A percentile compares a stretch with the other conserved stretches of the same genome.
Evolutionary conservation across 495 filamentous ascomycete species (phyloP).

Genomic region (Trypethelium eluteriae): DNA sequence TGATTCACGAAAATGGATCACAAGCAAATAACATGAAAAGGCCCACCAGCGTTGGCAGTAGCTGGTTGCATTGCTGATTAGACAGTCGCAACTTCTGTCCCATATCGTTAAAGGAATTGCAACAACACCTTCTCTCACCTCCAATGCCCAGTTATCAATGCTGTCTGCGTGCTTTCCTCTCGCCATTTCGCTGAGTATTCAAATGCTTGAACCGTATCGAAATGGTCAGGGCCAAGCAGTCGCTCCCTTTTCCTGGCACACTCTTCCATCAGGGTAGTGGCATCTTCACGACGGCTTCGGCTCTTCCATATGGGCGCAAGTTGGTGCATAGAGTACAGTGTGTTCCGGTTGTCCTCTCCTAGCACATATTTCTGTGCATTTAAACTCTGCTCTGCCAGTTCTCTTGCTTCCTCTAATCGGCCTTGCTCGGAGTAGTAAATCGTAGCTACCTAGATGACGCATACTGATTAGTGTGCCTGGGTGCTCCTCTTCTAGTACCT

Average conservation of each 20-base stretch:
- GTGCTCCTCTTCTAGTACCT: constrained; percentile 15
- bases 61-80: background rate
- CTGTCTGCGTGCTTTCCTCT: background rate
- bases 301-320: background rate
- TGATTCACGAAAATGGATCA: background rate
- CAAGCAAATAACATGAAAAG: background rate
- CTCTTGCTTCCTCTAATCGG: constrained; percentile 8
- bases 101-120: background rate
- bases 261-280: constrained; percentile 1
- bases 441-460: too few species aligned
- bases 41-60: background rate
- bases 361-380: too few species aligned
- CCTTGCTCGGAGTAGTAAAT: too few species aligned
- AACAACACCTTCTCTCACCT: background rate
- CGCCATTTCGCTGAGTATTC: background rate
- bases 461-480: constrained; percentile 9
- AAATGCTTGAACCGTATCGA: background rate
- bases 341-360: constrained; percentile 15
- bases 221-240: constrained; percentile 13
- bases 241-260: background rate
- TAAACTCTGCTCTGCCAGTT: too few species aligned
- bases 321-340: constrained; percentile 12
- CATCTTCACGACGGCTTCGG: constrained; percentile 3
- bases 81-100: background rate
- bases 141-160: background rate